phyloP scores from a whole-genome alignment of 2,329 filamentous ascomycete species.

The Monosporascus sp. region DNA sequence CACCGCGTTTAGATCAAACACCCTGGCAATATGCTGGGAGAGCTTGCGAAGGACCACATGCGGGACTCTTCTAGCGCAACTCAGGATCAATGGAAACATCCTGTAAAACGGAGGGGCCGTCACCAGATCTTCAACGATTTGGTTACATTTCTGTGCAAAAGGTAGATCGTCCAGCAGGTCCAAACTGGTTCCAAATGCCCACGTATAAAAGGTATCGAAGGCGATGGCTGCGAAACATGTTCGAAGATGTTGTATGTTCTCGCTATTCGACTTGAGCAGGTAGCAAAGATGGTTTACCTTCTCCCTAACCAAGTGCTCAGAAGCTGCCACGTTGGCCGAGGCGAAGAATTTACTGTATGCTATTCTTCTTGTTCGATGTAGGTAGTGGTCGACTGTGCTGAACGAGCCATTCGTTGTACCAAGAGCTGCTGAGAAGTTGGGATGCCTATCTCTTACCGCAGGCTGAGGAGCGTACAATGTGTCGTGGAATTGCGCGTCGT shows the following conservation, averaged over 20 bases:
- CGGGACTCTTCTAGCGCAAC: slow-evolving; percentile 1
- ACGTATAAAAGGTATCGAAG: slow-evolving; percentile 2
- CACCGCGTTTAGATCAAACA: no score
- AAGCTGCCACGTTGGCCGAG: neutral
- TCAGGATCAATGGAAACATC: neutral
- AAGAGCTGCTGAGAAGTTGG: neutral
- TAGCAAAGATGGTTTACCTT: neutral
- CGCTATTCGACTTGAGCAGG: neutral
- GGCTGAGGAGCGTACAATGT: slow-evolving; percentile 1
- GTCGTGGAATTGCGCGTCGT: slow-evolving; percentile 4
- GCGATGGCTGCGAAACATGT: neutral
- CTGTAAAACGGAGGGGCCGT: neutral
- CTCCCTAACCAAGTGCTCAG: neutral
- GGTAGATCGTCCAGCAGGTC: neutral
- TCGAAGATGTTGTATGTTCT: neutral
- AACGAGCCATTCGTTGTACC: neutral
- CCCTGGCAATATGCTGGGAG: neutral
- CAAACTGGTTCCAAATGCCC: slow-evolving; percentile 1
- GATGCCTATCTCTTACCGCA: neutral
- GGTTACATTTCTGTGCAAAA: neutral
- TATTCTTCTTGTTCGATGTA: neutral
- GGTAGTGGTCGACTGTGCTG: slow-evolving; percentile 1
- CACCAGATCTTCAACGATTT: neutral
- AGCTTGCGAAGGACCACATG: neutral
- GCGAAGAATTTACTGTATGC: slow-evolving; percentile 1